phyloP scores from a whole-genome alignment of 306 rosid genomes.

The Medicago lupulina region DNA sequence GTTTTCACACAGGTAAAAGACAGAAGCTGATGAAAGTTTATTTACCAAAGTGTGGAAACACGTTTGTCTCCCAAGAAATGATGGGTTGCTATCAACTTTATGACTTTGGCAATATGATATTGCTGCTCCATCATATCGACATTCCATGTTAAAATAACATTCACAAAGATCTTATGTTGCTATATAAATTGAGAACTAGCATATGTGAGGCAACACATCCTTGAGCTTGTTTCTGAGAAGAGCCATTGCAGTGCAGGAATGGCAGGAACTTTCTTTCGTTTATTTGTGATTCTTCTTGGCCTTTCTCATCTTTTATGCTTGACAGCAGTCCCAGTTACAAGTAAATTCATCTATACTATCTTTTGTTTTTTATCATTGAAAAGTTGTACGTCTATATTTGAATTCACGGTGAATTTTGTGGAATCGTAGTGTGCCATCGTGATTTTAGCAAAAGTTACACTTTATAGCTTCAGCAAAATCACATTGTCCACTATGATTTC shows the following conservation, averaged over 20 bases:
- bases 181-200: conserved; percentile 62
- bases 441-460: too few species aligned
- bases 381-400: not conserved
- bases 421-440: too few species aligned
- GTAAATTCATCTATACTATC: conserved; percentile 44
- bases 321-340: conserved; percentile 78
- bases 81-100: conserved; percentile 58
- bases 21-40: conserved; percentile 26
- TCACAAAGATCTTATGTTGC: conserved; percentile 24
- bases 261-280: conserved; percentile 55
- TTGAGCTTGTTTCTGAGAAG: conserved; percentile 35
- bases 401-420: too few species aligned
- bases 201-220: conserved; percentile 35
- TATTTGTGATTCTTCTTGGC: conserved; percentile 62
- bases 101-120: conserved; percentile 43
- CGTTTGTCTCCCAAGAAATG: conserved; percentile 45
- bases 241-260: conserved; percentile 38
- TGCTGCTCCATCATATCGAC: conserved; percentile 31
- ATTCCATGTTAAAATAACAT: conserved; percentile 32
- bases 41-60: conserved; percentile 42
- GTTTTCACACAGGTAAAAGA: conserved; percentile 41
- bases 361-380: not conserved
- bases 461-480: not conserved
- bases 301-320: conserved; percentile 60
- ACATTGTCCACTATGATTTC: not conserved